Conservation (phyloP, 2,329 filamentous ascomycete species). For the Microdochium trichocladiopsis region DNA sequence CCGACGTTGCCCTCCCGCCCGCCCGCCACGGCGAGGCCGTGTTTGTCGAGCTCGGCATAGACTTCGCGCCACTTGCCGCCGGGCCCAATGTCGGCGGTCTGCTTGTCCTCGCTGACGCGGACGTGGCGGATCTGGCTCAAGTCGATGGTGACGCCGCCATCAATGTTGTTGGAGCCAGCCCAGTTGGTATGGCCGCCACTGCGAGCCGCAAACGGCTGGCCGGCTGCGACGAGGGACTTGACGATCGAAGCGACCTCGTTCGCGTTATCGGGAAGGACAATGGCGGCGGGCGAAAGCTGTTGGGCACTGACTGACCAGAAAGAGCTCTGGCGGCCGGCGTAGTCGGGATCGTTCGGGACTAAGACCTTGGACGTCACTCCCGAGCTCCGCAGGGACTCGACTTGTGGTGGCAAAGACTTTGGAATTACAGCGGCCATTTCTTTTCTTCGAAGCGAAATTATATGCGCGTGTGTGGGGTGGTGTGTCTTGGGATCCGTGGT, state of each 20-base stretch:
- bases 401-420: background rate
- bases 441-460: background rate
- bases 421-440: background rate
- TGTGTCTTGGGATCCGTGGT: background rate
- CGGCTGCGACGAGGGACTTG: background rate
- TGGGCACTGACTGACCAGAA: background rate
- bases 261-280: background rate
- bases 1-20: constrained; percentile 8
- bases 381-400: background rate
- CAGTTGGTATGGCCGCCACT: background rate
- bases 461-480: background rate
- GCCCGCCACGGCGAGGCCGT: background rate
- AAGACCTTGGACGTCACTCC: background rate
- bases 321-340: background rate
- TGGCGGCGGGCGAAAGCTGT: background rate
- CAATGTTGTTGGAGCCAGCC: background rate
- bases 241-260: background rate
- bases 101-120: background rate
- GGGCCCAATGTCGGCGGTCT: background rate
- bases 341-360: background rate
- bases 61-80: background rate
- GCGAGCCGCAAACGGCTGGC: background rate
- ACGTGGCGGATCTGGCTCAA: background rate
- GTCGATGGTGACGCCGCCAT: background rate
- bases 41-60: background rate